Evolutionary conservation across 2,329 filamentous ascomycete genomes (phyloP).

Genomic region (Aspergillus novofumigatus): DNA sequence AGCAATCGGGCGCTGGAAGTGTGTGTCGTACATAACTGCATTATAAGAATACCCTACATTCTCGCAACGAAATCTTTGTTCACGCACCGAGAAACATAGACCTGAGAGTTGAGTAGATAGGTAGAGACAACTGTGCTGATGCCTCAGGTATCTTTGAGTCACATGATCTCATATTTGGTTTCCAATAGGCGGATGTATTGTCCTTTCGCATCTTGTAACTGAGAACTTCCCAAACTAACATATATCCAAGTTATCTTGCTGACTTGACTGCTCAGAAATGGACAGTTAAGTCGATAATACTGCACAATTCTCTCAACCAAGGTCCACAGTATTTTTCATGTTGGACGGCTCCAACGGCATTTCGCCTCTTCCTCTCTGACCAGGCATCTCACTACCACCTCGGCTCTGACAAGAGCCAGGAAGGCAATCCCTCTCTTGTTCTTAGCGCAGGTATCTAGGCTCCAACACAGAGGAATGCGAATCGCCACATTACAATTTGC

Average conservation of each 20-base stretch:
- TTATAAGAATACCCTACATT: not conserved
- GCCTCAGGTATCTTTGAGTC: not conserved
- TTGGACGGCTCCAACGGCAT: not conserved
- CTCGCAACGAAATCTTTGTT: not conserved
- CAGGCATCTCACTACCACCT: not conserved
- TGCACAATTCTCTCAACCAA: not conserved
- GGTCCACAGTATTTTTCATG: not conserved
- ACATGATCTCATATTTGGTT: not conserved
- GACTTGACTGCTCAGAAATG: not conserved
- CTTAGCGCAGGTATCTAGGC: not conserved
- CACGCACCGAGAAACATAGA: not conserved
- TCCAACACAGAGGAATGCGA: slow-evolving; percentile 32
- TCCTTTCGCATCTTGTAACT: not conserved
- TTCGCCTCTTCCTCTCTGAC: not conserved
- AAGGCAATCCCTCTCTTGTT: not conserved
- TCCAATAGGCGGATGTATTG: not conserved
- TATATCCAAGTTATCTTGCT: not conserved
- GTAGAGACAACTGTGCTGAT: not conserved
- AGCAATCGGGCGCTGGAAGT: slow-evolving; percentile 5
- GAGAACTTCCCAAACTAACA: not conserved
- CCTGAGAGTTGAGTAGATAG: not conserved
- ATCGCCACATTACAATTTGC: slow-evolving; percentile 47
- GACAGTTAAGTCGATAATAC: not conserved
- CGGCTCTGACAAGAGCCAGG: not conserved
- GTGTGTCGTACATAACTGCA: not conserved